These are phyloP conservation scores for Botrytis aclada DNA, from an alignment of 2,329 filamentous ascomycete genomes.

Conservation along the genomic window DNA sequence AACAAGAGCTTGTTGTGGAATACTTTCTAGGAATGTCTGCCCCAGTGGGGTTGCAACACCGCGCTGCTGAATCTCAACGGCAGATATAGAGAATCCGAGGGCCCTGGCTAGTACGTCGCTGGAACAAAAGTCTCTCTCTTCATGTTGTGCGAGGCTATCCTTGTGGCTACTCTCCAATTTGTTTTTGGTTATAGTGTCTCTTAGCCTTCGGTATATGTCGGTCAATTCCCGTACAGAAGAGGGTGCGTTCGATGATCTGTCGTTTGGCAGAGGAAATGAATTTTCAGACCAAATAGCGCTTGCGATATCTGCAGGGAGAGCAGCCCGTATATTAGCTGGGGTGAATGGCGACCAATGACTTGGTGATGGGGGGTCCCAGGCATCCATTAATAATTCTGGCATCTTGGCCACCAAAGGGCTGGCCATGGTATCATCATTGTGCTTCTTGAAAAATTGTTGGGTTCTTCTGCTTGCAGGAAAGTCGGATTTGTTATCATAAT, in stretches of 20 bases:
- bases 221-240: slow-evolving; percentile 52
- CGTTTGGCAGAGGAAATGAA: slow-evolving; percentile 40
- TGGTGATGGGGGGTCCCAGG: slow-evolving; percentile 34
- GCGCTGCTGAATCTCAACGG: slow-evolving; percentile 87
- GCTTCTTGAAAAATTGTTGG: slow-evolving; percentile 31
- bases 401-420: slow-evolving; percentile 29
- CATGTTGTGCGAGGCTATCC: background rate
- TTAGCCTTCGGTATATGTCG: slow-evolving; percentile 57
- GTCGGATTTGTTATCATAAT: slow-evolving; percentile 8
- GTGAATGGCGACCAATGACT: slow-evolving; percentile 19
- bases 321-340: slow-evolving; percentile 18
- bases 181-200: slow-evolving; percentile 57
- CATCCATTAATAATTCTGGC: slow-evolving; percentile 34
- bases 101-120: slow-evolving; percentile 61
- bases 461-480: slow-evolving; percentile 20
- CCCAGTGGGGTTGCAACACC: slow-evolving; percentile 73
- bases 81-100: slow-evolving; percentile 81
- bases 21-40: slow-evolving; percentile 74
- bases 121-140: slow-evolving; percentile 44
- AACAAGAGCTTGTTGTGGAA: slow-evolving; percentile 78
- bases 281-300: slow-evolving; percentile 28
- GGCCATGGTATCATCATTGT: slow-evolving; percentile 31
- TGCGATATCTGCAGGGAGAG: slow-evolving; percentile 34
- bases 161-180: slow-evolving; percentile 42
- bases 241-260: slow-evolving; percentile 41